Evolutionary conservation across 192 early-diverging fungal genomes (phyloP), one percentile per base, ranked within the genome.

Genomic region (Podila minutissima): DNA sequence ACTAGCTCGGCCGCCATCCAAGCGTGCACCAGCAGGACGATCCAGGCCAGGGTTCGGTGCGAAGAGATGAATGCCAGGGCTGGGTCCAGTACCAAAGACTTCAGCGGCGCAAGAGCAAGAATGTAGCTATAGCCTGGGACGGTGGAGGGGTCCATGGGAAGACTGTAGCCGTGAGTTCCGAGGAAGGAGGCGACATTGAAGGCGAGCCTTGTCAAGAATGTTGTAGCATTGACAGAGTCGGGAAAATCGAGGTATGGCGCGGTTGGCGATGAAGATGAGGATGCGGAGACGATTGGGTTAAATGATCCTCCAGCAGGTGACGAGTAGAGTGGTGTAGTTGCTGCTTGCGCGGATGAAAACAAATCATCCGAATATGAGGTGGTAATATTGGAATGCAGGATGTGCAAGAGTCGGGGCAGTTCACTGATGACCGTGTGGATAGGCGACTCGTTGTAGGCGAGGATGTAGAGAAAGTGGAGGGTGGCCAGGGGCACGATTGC

Each of bases 391-490:
- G 74, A 29, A 0, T 67, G 67, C 8, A 77, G 28, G 11, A 77
- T 62, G 17, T 71, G 67, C 33, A 77, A 51, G n/a, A 71, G 41
- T 35, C 51, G 20, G 0, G 67, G 67, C 2, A 71, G 5, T 4
- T 77, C 67, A 19, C 7, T 60, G 8, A 77, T 41, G 53, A 77
- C 31, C 1, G 68, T 71, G 59, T 71, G 62, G 57, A 77, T 17
- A n/a, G 74, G 68, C 13, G 74, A 71, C 46, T 77, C 74, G 2
- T 66, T 71, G 58, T 77, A 77, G 48, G 74, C 67, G 48, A 77
- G 60, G 49, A 70, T 71, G 74, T 77, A 77, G 59, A 62, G 48
- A 15, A 77, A 66, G 24, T 77, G 69, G 17, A 57, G 64, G 5
- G 57, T 59, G 1, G 74, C 74, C 4, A 77, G n/a, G 10, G 74